A percentile compares a stretch with the other conserved stretches of the same genome.
Conservation (phyloP, 2,329 filamentous ascomycete species). For the Pseudocercospora fuligena region DNA sequence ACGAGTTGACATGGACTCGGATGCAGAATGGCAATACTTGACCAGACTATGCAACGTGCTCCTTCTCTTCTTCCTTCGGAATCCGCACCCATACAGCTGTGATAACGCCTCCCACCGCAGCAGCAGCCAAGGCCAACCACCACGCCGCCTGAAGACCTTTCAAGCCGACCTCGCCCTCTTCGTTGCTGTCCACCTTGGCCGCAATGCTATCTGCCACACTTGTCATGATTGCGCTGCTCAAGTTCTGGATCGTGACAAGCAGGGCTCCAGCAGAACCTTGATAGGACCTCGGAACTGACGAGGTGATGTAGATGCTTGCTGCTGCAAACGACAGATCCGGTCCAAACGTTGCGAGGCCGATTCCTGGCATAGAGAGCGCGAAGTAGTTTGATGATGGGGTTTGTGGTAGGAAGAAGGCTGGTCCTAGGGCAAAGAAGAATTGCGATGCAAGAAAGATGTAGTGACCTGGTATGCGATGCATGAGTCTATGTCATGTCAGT, state of each 20-base stretch:
- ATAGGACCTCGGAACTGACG: constrained; percentile 52
- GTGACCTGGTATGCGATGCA: constrained; percentile 54
- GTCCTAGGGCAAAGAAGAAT: constrained; percentile 45
- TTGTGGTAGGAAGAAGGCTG: constrained; percentile 49
- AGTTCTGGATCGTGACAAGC: constrained; percentile 54
- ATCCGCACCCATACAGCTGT: constrained; percentile 36
- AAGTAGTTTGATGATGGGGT: constrained; percentile 50
- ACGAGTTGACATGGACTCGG: not conserved
- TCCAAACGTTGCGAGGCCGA: constrained; percentile 53
- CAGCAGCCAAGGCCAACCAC: constrained; percentile 36
- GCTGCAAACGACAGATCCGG: constrained; percentile 55
- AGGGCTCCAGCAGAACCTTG: constrained; percentile 54
- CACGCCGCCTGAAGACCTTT: constrained; percentile 36
- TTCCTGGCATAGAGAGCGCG: constrained; percentile 52
- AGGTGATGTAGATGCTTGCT: constrained; percentile 56
- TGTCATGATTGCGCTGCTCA: constrained; percentile 51
- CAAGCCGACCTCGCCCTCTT: constrained; percentile 34
- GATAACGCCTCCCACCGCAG: constrained; percentile 32
- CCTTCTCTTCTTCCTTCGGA: constrained; percentile 40
- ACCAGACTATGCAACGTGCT: constrained; percentile 31
- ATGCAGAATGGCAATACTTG: not conserved
- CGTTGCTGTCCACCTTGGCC: constrained; percentile 31
- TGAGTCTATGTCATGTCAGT: constrained; percentile 32
- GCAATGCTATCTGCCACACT: constrained; percentile 36
- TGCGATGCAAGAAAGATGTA: constrained; percentile 54